phyloP scores from a whole-genome alignment of 495 filamentous ascomycete species.

The Aspergillus panamensis region DNA sequence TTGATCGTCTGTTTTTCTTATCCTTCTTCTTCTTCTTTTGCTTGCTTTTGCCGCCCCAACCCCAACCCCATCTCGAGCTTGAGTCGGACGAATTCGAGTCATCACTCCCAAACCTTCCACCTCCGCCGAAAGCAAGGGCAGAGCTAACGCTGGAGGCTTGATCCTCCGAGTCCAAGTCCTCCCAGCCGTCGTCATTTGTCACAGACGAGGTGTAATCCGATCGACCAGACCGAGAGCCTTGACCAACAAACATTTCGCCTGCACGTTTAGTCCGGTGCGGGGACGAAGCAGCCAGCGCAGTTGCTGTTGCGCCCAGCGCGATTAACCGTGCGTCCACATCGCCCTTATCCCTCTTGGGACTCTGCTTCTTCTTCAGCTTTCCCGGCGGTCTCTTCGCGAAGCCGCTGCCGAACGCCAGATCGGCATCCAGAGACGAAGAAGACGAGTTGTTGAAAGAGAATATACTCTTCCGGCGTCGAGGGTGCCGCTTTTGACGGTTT shows the following conservation, averaged over 20 bases:
- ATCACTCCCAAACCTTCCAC: constrained; percentile 36
- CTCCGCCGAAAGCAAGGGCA: constrained; percentile 54
- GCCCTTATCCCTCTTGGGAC: constrained; percentile 33
- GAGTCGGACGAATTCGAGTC: constrained; percentile 53
- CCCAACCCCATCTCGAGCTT: constrained; percentile 55
- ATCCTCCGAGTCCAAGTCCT: constrained; percentile 54
- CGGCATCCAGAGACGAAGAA: constrained; percentile 55
- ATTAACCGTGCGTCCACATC: constrained; percentile 54
- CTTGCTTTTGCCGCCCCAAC: constrained; percentile 53
- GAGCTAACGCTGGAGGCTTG: constrained; percentile 47
- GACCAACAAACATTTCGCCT: constrained; percentile 41
- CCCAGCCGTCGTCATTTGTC: constrained; percentile 56
- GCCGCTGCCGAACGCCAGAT: constrained; percentile 48
- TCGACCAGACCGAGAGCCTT: constrained; percentile 33
- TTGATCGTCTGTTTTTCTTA: constrained; percentile 24
- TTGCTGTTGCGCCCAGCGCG: constrained; percentile 56
- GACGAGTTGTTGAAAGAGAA: constrained; percentile 61
- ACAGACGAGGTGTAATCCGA: constrained; percentile 32
- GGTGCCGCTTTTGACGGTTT: constrained; percentile 39
- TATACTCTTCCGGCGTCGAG: constrained; percentile 44
- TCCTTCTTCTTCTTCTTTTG: constrained; percentile 44
- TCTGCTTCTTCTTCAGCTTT: constrained; percentile 30
- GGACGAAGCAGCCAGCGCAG: constrained; percentile 48
- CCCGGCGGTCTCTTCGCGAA: constrained; percentile 32
- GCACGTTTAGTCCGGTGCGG: constrained; percentile 28